Evolutionary conservation across 1,139 yeast species (phyloP).

Genomic region (Saccharomyces hybrid): DNA sequence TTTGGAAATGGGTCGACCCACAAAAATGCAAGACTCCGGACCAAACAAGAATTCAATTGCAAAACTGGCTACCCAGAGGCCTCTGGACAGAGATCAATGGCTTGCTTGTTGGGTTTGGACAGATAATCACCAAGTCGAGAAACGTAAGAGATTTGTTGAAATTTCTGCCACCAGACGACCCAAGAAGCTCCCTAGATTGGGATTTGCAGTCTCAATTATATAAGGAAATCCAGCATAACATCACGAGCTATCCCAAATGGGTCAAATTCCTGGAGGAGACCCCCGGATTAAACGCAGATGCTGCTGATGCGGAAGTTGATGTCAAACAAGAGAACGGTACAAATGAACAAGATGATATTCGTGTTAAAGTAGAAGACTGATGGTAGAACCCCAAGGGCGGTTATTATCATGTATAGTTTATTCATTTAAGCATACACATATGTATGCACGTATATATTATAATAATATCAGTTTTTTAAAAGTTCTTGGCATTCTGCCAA

Average conservation of each 20-base stretch:
- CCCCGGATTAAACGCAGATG: not conserved
- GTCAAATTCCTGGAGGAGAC: not conserved
- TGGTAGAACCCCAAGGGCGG: not conserved
- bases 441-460: not conserved
- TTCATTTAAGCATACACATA: not conserved
- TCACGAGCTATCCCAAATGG: constrained; percentile 4
- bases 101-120: constrained; percentile 86
- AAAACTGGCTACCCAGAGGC: constrained; percentile 64
- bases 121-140: constrained; percentile 70
- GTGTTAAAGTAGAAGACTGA: not conserved
- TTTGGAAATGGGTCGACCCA: constrained; percentile 71
- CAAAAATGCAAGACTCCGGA: constrained; percentile 59
- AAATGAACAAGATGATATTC: not conserved
- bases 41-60: constrained; percentile 57
- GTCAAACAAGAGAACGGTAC: not conserved
- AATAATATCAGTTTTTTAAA: constrained; percentile 2
- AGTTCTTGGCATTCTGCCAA: constrained; percentile 31
- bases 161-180: constrained; percentile 37
- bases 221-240: constrained; percentile 3
- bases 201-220: constrained; percentile 4
- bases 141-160: constrained; percentile 59
- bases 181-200: constrained; percentile 12
- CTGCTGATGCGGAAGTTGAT: not conserved
- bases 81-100: constrained; percentile 84
- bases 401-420: constrained; percentile 1